Evolutionary conservation across 306 rosid species (phyloP).

Genomic region (Vicia faba): DNA sequence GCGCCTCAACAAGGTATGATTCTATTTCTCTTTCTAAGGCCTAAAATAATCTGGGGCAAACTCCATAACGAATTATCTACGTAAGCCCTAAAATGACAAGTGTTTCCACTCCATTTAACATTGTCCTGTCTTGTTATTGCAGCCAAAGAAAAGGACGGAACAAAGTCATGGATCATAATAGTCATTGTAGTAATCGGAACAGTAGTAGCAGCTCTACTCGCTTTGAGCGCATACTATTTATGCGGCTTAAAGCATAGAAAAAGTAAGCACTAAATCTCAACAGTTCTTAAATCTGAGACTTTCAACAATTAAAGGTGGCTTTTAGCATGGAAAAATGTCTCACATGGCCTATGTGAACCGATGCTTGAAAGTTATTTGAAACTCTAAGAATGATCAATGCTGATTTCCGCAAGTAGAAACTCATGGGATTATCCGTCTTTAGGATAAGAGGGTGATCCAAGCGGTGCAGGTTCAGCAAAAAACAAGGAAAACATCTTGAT

Average conservation of each 20-base stretch:
- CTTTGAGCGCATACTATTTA: constrained; percentile 37
- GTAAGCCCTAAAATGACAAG: not conserved
- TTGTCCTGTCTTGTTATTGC: constrained; percentile 28
- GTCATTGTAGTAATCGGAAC: constrained; percentile 20
- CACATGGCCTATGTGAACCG: not conserved
- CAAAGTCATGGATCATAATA: constrained; percentile 24
- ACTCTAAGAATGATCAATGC: not conserved
- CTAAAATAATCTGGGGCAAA: not conserved
- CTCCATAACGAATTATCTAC: too few relatives aligned
- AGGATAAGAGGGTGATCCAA: not conserved
- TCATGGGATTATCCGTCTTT: not conserved
- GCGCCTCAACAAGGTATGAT: constrained; percentile 38
- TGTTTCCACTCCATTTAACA: constrained; percentile 1
- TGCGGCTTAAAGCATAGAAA: constrained; percentile 38
- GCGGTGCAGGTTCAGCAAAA: not conserved
- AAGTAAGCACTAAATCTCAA: constrained; percentile 23
- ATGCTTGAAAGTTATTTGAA: not conserved
- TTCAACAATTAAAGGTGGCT: too few relatives aligned
- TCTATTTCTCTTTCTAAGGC: not conserved
- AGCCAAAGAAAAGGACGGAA: constrained; percentile 24
- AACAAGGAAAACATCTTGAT: not conserved
- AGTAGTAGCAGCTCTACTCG: constrained; percentile 10
- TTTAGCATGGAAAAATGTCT: not conserved
- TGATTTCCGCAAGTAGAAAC: not conserved
- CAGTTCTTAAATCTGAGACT: not conserved